phyloP scores from a whole-genome alignment of 768 basidiomycete species.

The Lentinula lateritia region DNA sequence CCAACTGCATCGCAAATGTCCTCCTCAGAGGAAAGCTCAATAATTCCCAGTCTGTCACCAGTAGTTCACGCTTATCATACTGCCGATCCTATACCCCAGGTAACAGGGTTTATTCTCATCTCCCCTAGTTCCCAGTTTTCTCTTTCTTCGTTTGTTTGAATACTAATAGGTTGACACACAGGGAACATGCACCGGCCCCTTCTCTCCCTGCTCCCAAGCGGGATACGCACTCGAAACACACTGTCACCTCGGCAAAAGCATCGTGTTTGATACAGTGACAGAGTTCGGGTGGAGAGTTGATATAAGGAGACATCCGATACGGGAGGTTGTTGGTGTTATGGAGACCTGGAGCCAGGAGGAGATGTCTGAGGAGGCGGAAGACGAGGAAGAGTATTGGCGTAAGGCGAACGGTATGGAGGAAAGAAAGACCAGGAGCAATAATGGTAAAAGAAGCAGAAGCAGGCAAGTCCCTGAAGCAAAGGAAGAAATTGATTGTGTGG shows the following conservation, averaged over 20 bases:
- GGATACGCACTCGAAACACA: conserved; percentile 86
- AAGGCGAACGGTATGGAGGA: no score
- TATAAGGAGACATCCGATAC: conserved; percentile 71
- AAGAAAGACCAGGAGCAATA: no score
- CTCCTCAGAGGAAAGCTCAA: neutral
- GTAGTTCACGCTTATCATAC: conserved; percentile 84
- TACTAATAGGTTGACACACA: neutral
- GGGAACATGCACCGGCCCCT: conserved; percentile 70
- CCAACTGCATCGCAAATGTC: neutral
- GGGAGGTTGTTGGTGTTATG: conserved; percentile 60
- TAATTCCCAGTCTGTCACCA: neutral
- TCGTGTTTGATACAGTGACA: conserved; percentile 82
- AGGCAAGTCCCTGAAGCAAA: conserved; percentile 50
- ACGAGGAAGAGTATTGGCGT: conserved; percentile 4
- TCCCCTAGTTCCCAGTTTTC: neutral
- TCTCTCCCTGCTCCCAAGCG: conserved; percentile 71
- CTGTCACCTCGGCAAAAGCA: conserved; percentile 88
- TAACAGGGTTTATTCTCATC: neutral
- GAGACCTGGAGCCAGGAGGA: conserved; percentile 18
- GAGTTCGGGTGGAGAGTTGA: conserved; percentile 80
- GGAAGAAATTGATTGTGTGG: conserved; percentile 63
- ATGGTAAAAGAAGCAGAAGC: conserved; percentile 27
- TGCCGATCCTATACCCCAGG: conserved; percentile 85
- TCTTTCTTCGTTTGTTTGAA: no score
- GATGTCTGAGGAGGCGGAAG: neutral